Base-by-base conservation (phyloP, 352 stramenopile genomes). In the Globisporangium rhizosaccharum region DNA sequence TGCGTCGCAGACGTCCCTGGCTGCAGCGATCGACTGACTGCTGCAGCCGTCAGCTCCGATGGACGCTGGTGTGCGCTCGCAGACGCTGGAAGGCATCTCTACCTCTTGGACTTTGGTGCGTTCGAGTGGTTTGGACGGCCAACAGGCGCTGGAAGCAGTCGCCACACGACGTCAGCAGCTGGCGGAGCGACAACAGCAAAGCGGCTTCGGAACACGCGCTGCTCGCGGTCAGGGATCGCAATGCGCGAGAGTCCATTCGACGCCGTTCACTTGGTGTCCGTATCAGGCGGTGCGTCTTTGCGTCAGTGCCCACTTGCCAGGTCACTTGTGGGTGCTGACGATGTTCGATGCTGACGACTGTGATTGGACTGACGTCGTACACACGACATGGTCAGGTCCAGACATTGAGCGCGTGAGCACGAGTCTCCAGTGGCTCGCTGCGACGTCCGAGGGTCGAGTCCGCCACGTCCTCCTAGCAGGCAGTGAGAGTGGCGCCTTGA, bases 401-500 rank as follows among this genome's bases (percentile, higher is more conserved):
- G 45, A 60, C 20, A n/a, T 20, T 1, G 36, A 59, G 53, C 59
- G 47, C 12, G 33, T 51, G 45, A 39, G 41, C 51, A 72, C 66
- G 45, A 70, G 44, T 41, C 49, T 79, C 48, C 54, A 59, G 8
- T 80, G 69, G 69, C 42, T 63, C 7, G 41, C 44, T 26, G 30
- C 28, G 26, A 56, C 57, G 18, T 39, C 57, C 3, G 2, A 50
- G 1, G 17, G 20, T 39, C 55, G 18, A 6, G 71, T 46, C 23
- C 39, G 61, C 12, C 50, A 72, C 18, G 66, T 76, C 44, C 44
- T 82, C 3, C 53, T 82, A 41, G 62, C 58, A 4, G 73, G 73
- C 14, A 74, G 65, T 9, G 56, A 67, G 49, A 66, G 76, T 36
- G 69, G 73, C 17, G 74, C 73, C 9, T 33, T 80, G n/a, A 72